These are phyloP conservation scores for Naganishia albida DNA, from an alignment of 1,284 basidiomycete species.

Conservation along the genomic window DNA sequence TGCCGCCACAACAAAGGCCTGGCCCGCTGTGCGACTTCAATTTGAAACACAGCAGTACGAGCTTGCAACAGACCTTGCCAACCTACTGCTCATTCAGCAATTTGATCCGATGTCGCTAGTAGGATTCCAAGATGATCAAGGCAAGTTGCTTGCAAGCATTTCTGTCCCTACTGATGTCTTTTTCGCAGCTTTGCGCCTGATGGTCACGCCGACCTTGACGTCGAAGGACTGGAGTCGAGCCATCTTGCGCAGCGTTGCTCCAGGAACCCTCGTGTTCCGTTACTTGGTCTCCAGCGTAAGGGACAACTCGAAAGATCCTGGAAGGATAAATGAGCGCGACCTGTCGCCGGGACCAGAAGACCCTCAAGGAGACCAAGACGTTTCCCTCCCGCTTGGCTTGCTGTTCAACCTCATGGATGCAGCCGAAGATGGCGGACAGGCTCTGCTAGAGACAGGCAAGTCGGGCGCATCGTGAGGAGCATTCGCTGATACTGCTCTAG, in stretches of 20 bases:
- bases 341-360: background rate
- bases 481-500: background rate
- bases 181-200: constrained; percentile 5
- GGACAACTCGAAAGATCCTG: background rate
- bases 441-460: constrained; percentile 22
- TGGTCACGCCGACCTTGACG: constrained; percentile 9
- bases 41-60: constrained; percentile 2
- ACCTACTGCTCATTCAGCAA: constrained; percentile 10
- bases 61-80: constrained; percentile 14
- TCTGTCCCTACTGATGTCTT: background rate
- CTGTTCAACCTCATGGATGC: constrained; percentile 26
- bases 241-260: constrained; percentile 5
- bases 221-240: constrained; percentile 9
- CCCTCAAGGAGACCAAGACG: background rate
- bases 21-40: background rate
- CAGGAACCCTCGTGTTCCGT: constrained; percentile 8
- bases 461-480: background rate
- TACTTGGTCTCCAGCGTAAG: background rate
- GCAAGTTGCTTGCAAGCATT: background rate
- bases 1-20: background rate
- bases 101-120: background rate
- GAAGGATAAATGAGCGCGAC: background rate
- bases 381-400: constrained; percentile 27
- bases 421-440: constrained; percentile 1
- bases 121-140: constrained; percentile 4